Percentiles rank a stretch among this genome's conserved stretches.
Evolutionary conservation across 108 stramenopile species (phyloP).

Genomic region (Fragilariopsis cylindrus): DNA sequence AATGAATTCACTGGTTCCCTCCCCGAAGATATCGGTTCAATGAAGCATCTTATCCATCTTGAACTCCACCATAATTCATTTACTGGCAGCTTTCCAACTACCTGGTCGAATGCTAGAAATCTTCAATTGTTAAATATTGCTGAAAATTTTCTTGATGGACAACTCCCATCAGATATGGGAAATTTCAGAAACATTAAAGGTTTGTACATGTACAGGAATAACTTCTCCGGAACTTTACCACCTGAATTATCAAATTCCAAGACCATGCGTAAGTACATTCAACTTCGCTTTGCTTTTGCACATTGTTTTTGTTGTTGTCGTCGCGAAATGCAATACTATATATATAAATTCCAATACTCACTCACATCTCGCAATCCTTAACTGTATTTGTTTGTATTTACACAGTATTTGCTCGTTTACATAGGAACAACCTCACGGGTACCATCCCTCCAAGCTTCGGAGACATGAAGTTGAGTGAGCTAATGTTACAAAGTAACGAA

Average conservation of each 20-base stretch:
- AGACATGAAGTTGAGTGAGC: constrained; percentile 26
- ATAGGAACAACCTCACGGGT: constrained; percentile 51
- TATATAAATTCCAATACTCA: too few relatives aligned
- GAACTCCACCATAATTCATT: constrained; percentile 46
- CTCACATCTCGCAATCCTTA: not conserved
- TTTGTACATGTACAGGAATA: constrained; percentile 40
- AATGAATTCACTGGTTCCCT: constrained; percentile 40
- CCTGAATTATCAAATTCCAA: constrained; percentile 20
- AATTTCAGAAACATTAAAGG: constrained; percentile 31
- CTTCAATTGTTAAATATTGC: constrained; percentile 41
- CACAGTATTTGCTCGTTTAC: constrained; percentile 42
- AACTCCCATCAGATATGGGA: constrained; percentile 51
- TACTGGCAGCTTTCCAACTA: constrained; percentile 30
- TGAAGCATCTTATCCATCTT: constrained; percentile 35
- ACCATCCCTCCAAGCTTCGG: constrained; percentile 68
- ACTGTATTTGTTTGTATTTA: not conserved
- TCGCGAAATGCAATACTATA: too few relatives aligned
- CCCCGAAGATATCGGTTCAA: constrained; percentile 25
- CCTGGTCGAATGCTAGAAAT: constrained; percentile 31
- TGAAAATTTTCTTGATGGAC: constrained; percentile 52
- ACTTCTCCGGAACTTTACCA: constrained; percentile 43
- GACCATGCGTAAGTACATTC: constrained; percentile 30
- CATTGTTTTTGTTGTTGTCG: too few relatives aligned
- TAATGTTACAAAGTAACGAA: constrained; percentile 27
- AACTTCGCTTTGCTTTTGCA: too few relatives aligned